These are phyloP conservation scores for Blastobotrys illinoisensis DNA, from an alignment of 1,139 yeast species.

Conservation along the genomic window DNA sequence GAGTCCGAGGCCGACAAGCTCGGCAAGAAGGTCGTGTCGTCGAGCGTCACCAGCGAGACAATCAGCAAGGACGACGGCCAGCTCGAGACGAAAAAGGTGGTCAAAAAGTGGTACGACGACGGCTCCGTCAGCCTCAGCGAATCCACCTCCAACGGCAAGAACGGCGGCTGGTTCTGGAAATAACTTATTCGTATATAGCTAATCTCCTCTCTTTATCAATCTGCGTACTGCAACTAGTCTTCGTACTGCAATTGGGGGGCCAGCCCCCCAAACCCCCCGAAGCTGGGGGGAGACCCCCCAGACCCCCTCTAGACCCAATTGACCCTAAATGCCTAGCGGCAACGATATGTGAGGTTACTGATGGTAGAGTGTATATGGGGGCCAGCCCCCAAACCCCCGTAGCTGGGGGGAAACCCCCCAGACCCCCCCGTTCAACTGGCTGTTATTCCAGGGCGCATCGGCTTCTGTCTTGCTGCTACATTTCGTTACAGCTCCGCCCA, in stretches of 20 bases:
- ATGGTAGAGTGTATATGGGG: background rate
- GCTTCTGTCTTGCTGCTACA: too few species aligned
- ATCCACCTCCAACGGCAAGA: constrained; percentile 13
- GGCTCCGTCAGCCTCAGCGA: constrained; percentile 48
- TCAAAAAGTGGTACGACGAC: constrained; percentile 54
- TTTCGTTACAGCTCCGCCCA: too few species aligned
- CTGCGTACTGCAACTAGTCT: too few species aligned
- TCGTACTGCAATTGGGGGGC: too few species aligned
- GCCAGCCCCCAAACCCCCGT: too few species aligned
- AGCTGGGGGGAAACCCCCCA: too few species aligned
- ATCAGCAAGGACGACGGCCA: constrained; percentile 46
- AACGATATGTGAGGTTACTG: too few species aligned
- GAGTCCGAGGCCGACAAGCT: constrained; percentile 25
- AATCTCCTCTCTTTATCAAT: constrained; percentile 2
- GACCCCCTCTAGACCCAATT: too few species aligned
- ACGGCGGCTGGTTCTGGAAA: constrained; percentile 31
- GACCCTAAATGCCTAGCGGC: too few species aligned
- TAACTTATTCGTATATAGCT: constrained; percentile 4
- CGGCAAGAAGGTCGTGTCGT: constrained; percentile 44
- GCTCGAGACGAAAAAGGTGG: constrained; percentile 48
- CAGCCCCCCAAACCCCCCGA: too few species aligned
- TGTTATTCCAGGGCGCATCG: background rate
- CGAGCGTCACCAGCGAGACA: constrained; percentile 43
- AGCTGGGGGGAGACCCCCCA: too few species aligned
- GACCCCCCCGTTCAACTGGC: too few species aligned